These are phyloP conservation scores for Pezizomycotina sp. DNA, from an alignment of 2,329 filamentous ascomycete species.

Conservation along the genomic window DNA sequence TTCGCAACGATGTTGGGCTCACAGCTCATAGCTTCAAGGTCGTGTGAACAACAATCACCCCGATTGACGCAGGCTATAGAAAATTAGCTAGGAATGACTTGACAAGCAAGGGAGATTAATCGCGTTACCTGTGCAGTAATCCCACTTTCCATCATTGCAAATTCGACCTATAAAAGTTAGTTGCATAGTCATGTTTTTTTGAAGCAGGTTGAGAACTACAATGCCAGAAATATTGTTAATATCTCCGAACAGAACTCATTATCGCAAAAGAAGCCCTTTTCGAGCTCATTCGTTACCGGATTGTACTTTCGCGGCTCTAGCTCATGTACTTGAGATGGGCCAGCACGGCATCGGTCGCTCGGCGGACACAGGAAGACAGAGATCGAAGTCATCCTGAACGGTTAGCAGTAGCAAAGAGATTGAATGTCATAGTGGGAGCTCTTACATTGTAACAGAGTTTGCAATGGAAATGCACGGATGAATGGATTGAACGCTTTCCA, in stretches of 20 bases:
- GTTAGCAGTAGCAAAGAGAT: too few relatives aligned
- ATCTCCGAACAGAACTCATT: constrained; percentile 4
- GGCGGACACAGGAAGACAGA: constrained; percentile 9
- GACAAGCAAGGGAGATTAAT: constrained; percentile 3
- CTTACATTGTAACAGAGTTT: constrained; percentile 7
- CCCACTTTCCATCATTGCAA: constrained; percentile 4
- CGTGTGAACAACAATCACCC: constrained; percentile 15
- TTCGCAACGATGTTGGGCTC: constrained; percentile 8
- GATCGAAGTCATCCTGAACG: constrained; percentile 15
- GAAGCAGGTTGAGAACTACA: constrained; percentile 5
- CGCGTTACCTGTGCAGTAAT: neutral
- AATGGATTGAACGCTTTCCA: constrained; percentile 4
- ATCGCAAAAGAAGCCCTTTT: constrained; percentile 20
- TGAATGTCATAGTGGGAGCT: too few relatives aligned
- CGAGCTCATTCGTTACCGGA: constrained; percentile 1
- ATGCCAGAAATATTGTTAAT: constrained; percentile 17
- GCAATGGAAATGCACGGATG: constrained; percentile 13
- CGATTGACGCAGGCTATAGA: constrained; percentile 16
- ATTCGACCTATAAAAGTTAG: neutral
- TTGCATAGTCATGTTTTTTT: neutral
- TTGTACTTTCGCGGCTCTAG: constrained; percentile 8
- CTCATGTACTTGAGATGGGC: constrained; percentile 8
- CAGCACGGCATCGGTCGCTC: neutral
- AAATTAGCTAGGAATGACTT: constrained; percentile 9
- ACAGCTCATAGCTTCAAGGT: constrained; percentile 12